Conservation (phyloP, 305 asterid species). For the Solanum hybrid region DNA sequence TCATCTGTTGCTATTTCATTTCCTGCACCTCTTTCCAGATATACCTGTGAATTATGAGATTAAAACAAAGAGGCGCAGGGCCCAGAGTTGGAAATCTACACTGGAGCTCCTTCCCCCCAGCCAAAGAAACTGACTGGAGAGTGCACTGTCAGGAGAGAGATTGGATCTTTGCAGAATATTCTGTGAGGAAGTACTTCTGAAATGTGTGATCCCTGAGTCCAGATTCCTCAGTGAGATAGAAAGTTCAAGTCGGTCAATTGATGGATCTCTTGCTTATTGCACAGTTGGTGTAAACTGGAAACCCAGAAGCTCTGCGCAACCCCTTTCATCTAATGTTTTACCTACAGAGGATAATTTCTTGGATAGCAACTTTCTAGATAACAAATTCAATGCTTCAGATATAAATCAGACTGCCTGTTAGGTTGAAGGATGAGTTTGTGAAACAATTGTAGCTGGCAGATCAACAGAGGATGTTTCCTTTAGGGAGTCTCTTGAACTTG, state of each 20-base stretch:
- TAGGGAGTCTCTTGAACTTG: too few relatives aligned
- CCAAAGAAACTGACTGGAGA: conserved; percentile 31
- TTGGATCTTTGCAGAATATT: conserved; percentile 15
- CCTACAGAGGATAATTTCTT: too few relatives aligned
- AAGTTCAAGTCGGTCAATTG: conserved; percentile 22
- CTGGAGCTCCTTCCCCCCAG: not conserved
- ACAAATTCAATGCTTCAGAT: conserved; percentile 7
- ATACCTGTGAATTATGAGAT: too few relatives aligned
- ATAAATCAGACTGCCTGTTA: conserved; percentile 16
- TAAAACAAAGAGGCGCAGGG: too few relatives aligned
- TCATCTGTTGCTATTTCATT: too few relatives aligned
- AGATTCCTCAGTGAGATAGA: conserved; percentile 26
- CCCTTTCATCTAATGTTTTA: conserved; percentile 18
- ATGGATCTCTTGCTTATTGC: conserved; percentile 20
- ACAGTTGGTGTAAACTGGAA: conserved; percentile 5
- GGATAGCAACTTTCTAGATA: too few relatives aligned
- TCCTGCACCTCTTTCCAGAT: too few relatives aligned
- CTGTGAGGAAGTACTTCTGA: conserved; percentile 22
- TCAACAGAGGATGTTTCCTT: too few relatives aligned
- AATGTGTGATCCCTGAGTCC: conserved; percentile 22
- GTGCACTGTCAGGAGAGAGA: conserved; percentile 24
- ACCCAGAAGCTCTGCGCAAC: conserved; percentile 4
- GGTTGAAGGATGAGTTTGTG: conserved; percentile 21
- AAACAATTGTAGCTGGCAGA: not conserved
- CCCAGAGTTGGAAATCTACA: too few relatives aligned